Conservation (phyloP, 345 rosid species). For the Syzygium aromaticum region DNA sequence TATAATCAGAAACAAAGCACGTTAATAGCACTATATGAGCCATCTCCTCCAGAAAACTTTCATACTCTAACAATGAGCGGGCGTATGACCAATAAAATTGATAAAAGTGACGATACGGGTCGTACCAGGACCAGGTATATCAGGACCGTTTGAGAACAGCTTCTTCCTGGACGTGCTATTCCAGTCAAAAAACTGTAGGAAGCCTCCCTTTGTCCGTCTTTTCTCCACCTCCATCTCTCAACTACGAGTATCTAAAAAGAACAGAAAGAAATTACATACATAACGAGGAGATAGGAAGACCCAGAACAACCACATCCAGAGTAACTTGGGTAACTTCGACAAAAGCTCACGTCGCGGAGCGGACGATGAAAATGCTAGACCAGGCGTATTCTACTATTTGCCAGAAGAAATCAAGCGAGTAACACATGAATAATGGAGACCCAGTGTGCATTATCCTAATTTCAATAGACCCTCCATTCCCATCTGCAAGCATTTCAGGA, state of each 20-base stretch:
- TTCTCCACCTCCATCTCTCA: conserved; percentile 59
- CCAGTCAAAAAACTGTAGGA: conserved; percentile 79
- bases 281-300: background rate
- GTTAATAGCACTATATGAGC: background rate
- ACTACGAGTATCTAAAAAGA: conserved; percentile 12
- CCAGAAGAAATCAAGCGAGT: background rate
- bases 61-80: background rate
- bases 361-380: no score
- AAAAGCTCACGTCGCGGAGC: no score
- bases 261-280: background rate
- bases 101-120: background rate
- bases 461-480: background rate
- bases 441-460: background rate
- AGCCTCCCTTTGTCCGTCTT: conserved; percentile 61
- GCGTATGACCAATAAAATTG: background rate
- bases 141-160: conserved; percentile 39
- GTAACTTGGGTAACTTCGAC: background rate
- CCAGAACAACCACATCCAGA: background rate
- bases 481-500: background rate
- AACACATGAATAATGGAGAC: background rate
- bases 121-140: conserved; percentile 40
- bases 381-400: background rate
- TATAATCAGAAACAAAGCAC: background rate
- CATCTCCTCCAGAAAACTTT: background rate
- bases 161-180: conserved; percentile 79